A percentile compares a stretch with the other conserved stretches of the same genome.
Evolutionary conservation across 2,329 filamentous ascomycete species (phyloP).

Genomic region (Coniochaeta sp.): DNA sequence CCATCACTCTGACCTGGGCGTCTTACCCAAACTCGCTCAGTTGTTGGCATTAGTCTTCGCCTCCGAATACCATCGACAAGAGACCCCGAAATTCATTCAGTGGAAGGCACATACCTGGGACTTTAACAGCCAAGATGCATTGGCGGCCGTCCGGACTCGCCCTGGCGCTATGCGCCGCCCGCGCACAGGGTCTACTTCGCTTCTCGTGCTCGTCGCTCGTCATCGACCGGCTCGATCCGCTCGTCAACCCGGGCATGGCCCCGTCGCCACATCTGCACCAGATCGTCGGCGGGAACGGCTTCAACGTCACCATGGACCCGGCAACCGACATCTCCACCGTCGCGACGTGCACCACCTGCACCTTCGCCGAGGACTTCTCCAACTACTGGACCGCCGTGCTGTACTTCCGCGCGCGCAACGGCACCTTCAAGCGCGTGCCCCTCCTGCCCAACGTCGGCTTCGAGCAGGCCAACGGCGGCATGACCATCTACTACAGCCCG

Average conservation of each 20-base stretch:
- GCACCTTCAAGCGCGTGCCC: constrained; percentile 3
- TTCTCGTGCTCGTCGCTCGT: constrained; percentile 13
- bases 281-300: constrained; percentile 25
- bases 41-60: neutral
- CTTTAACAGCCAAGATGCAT: neutral
- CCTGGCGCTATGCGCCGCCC: neutral
- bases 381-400: constrained; percentile 17
- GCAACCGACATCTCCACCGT: constrained; percentile 16
- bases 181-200: constrained; percentile 5
- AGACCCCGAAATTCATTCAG: neutral
- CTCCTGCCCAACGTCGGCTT: constrained; percentile 24
- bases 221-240: constrained; percentile 12
- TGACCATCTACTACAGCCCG: constrained; percentile 26
- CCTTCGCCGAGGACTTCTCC: constrained; percentile 26
- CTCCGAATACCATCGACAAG: neutral
- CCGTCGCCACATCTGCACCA: constrained; percentile 13
- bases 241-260: constrained; percentile 10
- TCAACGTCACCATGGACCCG: constrained; percentile 29
- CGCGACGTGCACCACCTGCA: constrained; percentile 22
- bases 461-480: constrained; percentile 21
- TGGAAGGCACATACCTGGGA: neutral
- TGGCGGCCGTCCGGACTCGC: neutral
- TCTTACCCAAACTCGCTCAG: neutral
- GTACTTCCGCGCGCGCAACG: neutral
- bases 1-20: neutral